Evolutionary conservation across 2,329 filamentous ascomycete species (phyloP).

Genomic region (Pyrenochaeta sp.): DNA sequence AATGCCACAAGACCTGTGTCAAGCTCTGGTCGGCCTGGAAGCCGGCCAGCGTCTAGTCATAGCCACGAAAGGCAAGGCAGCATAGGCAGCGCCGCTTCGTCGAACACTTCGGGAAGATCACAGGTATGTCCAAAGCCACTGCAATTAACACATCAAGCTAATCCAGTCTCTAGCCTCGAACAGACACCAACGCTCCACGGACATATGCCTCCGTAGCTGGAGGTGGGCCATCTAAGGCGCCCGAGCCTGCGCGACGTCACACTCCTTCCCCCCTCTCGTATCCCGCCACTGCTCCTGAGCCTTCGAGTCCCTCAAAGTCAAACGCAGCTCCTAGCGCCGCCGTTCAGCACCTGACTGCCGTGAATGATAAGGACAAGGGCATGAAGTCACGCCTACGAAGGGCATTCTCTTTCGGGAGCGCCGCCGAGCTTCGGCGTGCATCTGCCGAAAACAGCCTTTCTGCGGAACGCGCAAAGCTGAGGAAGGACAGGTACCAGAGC

Average conservation of each 20-base stretch:
- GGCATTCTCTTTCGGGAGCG: constrained; percentile 96
- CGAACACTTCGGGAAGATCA: constrained; percentile 41
- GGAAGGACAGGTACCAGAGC: constrained; percentile 57
- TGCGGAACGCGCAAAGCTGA: constrained; percentile 64
- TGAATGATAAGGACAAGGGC: constrained; percentile 84
- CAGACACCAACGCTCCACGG: constrained; percentile 27
- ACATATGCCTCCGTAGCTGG: constrained; percentile 23
- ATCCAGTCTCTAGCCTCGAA: constrained; percentile 27
- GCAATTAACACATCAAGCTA: not conserved
- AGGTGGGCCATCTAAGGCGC: constrained; percentile 30
- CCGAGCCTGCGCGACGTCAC: constrained; percentile 52
- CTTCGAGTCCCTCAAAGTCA: constrained; percentile 27
- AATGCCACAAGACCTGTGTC: constrained; percentile 33
- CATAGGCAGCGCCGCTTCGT: constrained; percentile 47
- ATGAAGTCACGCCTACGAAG: constrained; percentile 87
- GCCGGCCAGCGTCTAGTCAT: constrained; percentile 42
- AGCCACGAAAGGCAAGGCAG: constrained; percentile 49
- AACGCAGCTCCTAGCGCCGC: constrained; percentile 67
- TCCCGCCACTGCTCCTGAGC: constrained; percentile 48
- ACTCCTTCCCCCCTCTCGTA: constrained; percentile 58
- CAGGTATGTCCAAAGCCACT: constrained; percentile 33
- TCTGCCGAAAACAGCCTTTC: constrained; percentile 67
- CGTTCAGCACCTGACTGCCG: constrained; percentile 82
- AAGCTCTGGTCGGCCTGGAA: constrained; percentile 38
- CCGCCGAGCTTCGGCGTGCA: constrained; percentile 83